Evolutionary conservation across 2,329 filamentous ascomycete genomes (phyloP).

Genomic region (Leptodontidium sp.): DNA sequence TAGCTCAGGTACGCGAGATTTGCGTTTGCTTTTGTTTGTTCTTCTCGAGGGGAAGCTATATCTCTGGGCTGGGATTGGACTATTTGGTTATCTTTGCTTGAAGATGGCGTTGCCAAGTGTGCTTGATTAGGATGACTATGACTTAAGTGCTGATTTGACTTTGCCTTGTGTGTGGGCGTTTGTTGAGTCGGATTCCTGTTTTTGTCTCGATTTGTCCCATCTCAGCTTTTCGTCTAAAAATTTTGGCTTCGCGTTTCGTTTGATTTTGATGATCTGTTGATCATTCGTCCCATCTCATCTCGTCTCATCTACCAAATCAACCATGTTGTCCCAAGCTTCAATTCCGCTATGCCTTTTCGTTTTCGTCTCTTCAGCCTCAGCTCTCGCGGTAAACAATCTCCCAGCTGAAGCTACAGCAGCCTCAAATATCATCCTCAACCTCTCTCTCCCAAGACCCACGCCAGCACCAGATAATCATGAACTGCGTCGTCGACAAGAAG

Average conservation of each 20-base stretch:
- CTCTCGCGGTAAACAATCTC: slow-evolving; percentile 15
- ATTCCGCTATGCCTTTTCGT: background rate
- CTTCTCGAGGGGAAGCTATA: background rate
- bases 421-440: slow-evolving; percentile 27
- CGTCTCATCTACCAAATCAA: background rate
- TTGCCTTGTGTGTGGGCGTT: slow-evolving; percentile 5
- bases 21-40: slow-evolving; percentile 2
- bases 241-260: background rate
- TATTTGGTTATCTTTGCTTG: background rate
- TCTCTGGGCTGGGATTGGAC: background rate
- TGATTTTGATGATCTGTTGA: background rate
- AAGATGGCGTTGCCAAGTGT: slow-evolving; percentile 2
- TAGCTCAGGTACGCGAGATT: slow-evolving; percentile 16
- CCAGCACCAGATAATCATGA: slow-evolving; percentile 49
- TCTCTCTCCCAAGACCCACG: slow-evolving; percentile 52
- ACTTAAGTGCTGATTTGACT: background rate
- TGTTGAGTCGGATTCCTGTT: background rate
- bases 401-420: slow-evolving; percentile 20
- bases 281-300: background rate
- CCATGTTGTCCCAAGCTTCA: background rate
- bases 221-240: background rate
- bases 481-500: slow-evolving; percentile 40
- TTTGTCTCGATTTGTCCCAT: background rate
- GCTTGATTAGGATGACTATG: background rate
- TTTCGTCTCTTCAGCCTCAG: background rate